Base-by-base conservation (phyloP, 495 filamentous ascomycete species). In the Penicillium salamii region DNA sequence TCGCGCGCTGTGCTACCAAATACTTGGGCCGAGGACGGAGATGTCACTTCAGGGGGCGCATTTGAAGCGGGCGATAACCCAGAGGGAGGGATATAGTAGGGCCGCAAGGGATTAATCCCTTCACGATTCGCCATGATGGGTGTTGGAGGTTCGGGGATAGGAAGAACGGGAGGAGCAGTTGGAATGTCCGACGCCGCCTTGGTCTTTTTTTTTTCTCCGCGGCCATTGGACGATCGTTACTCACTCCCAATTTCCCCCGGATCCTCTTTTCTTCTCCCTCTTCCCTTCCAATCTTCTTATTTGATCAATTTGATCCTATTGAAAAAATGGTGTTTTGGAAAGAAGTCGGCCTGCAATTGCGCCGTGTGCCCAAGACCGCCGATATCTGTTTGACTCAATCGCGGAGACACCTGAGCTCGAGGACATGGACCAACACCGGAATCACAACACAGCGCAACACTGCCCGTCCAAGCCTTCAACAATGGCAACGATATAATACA, bases 61-160 rank as follows among this genome's bases (percentile, higher is more conserved):
- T 68, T 62, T 20, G 64, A 28, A 53, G 64, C 37, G 9, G 61
- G 61, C 33, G 61, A 62, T 15, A 65, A 40, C 3, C 61, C 61
- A 3, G 89, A 81, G 4, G 91, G 90, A 17, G 92, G 91, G 55
- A 90, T 83, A 70, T 98, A 97, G 70, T 98, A 98, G 1, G 93
- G 93, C 52, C 93, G 80, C 37, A 97, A 77, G 49, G 93, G 93
- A 69, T 98, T 97, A 47, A 88, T 86, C 54, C 81, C 83, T 57
- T 81, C 78, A 59, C 70, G 69, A 55, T 73, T 70, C 28, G 74
- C 50, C 47, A 68, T 63, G 71, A 29, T 23, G 36, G 49, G 34
- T 35, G 54, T 52, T 51, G 45, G 53, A 17, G 24, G 42, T 35
- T 45, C 46, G 46, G 46, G 28, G 46, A 47, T 53, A 29, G 40